Percentiles rank a stretch among this genome's conserved stretches.
These are phyloP conservation scores for Leccinum solheimii DNA, from an alignment of 1,284 basidiomycete genomes.

Conservation along the genomic window DNA sequence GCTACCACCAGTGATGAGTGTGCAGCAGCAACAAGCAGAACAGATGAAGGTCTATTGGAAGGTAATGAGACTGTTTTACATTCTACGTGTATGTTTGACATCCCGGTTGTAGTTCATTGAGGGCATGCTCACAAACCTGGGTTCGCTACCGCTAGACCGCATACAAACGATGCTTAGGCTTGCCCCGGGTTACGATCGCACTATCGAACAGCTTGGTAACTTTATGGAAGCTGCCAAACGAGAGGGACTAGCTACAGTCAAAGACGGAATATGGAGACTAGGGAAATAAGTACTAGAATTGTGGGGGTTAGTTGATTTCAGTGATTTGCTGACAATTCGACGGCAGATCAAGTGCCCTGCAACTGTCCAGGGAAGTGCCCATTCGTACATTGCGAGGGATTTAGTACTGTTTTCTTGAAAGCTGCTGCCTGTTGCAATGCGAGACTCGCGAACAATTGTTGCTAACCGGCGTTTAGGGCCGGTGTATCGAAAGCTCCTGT, in stretches of 20 bases:
- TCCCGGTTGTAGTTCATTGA: constrained; percentile 62
- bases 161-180: constrained; percentile 84
- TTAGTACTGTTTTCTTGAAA: constrained; percentile 1
- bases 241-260: constrained; percentile 71
- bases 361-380: background rate
- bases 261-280: constrained; percentile 76
- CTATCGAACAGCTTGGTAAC: constrained; percentile 68
- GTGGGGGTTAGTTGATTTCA: background rate
- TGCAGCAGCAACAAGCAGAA: constrained; percentile 78
- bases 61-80: constrained; percentile 42
- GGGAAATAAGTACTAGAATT: constrained; percentile 26
- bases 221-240: constrained; percentile 79
- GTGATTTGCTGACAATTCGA: background rate
- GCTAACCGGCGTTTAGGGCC: constrained; percentile 30
- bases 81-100: constrained; percentile 4
- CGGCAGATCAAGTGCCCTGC: background rate
- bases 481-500: constrained; percentile 13
- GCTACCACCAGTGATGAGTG: constrained; percentile 49
- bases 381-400: background rate
- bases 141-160: constrained; percentile 66
- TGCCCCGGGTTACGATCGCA: constrained; percentile 76
- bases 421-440: constrained; percentile 8
- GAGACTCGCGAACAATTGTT: background rate
- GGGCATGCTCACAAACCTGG: constrained; percentile 84
- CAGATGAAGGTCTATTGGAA: constrained; percentile 87